Conservation (phyloP, 2,329 filamentous ascomycete species). For the Rhexocercosporidium sp. region DNA sequence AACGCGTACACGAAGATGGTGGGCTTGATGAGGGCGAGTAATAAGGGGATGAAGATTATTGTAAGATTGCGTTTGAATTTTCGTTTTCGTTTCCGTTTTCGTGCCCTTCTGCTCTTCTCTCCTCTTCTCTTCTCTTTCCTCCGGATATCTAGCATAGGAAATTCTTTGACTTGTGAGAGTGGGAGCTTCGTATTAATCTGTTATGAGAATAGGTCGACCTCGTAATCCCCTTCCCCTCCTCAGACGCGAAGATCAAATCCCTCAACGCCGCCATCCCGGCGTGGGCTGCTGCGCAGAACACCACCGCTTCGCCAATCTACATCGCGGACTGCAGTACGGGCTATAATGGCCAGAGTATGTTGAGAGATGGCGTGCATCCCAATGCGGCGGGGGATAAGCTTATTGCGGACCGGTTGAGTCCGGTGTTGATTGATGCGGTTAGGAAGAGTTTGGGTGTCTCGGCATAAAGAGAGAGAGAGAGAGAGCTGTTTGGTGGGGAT, state of each 20-base stretch:
- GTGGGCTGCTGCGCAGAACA: slow-evolving; percentile 46
- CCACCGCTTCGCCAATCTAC: slow-evolving; percentile 38
- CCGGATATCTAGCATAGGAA: no score
- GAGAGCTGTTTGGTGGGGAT: no score
- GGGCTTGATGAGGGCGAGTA: not conserved
- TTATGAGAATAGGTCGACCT: slow-evolving; percentile 43
- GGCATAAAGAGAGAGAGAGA: not conserved
- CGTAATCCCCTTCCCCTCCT: slow-evolving; percentile 47
- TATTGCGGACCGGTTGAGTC: slow-evolving; percentile 17
- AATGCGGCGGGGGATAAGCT: slow-evolving; percentile 34
- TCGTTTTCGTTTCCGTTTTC: no score
- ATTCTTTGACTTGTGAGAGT: no score
- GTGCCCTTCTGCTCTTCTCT: no score
- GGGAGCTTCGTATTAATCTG: no score
- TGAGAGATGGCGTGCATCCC: slow-evolving; percentile 50
- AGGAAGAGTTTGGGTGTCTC: not conserved
- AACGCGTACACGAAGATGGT: not conserved
- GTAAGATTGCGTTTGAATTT: no score
- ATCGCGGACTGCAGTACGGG: slow-evolving; percentile 32
- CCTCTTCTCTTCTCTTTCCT: no score
- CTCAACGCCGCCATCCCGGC: slow-evolving; percentile 47
- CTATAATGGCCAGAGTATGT: slow-evolving; percentile 40
- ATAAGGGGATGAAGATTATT: slow-evolving; percentile 47
- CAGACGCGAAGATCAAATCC: slow-evolving; percentile 38
- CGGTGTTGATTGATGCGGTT: not conserved